Evolutionary conservation across 805 yeast genomes (phyloP).

Genomic region (Clavispora carvajalis): DNA sequence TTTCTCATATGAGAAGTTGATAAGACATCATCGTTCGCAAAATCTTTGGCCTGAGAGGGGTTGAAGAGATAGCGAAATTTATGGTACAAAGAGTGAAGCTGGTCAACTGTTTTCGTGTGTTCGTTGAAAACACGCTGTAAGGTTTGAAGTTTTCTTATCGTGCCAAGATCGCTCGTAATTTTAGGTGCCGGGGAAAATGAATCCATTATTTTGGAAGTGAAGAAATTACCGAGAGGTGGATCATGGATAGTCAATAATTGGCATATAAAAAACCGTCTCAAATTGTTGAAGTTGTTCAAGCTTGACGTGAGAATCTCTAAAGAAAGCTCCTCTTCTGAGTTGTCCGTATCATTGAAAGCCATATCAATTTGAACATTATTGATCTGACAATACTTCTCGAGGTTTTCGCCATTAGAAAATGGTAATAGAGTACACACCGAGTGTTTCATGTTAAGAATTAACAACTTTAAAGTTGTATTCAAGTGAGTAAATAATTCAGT

Average conservation of each 20-base stretch:
- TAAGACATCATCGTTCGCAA: conserved; percentile 13
- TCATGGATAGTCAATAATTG: conserved; percentile 35
- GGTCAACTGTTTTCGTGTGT: conserved; percentile 20
- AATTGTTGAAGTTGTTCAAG: conserved; percentile 28
- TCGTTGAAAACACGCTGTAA: conserved; percentile 18
- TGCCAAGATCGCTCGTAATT: conserved; percentile 5
- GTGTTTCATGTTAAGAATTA: conserved; percentile 24
- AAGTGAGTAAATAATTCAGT: conserved; percentile 14
- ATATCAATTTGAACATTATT: conserved; percentile 27
- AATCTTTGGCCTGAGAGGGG: conserved; percentile 8
- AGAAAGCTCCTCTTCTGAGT: conserved; percentile 2
- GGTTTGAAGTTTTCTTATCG: conserved; percentile 14
- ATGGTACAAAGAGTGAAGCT: conserved; percentile 21
- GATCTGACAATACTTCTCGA: conserved; percentile 37
- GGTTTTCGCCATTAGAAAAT: conserved; percentile 28
- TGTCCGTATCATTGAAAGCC: conserved; percentile 8
- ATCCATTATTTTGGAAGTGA: conserved; percentile 24
- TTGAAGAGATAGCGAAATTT: conserved; percentile 18
- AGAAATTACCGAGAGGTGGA: conserved; percentile 23
- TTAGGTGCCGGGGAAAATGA: conserved; percentile 8
- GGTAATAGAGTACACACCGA: conserved; percentile 28
- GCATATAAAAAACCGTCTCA: conserved; percentile 34
- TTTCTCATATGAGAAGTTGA: neutral
- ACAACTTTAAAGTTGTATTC: conserved; percentile 22
- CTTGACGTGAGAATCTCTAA: conserved; percentile 14